phyloP scores from a whole-genome alignment of 495 filamentous ascomycete species.

The Monascus purpureus region DNA sequence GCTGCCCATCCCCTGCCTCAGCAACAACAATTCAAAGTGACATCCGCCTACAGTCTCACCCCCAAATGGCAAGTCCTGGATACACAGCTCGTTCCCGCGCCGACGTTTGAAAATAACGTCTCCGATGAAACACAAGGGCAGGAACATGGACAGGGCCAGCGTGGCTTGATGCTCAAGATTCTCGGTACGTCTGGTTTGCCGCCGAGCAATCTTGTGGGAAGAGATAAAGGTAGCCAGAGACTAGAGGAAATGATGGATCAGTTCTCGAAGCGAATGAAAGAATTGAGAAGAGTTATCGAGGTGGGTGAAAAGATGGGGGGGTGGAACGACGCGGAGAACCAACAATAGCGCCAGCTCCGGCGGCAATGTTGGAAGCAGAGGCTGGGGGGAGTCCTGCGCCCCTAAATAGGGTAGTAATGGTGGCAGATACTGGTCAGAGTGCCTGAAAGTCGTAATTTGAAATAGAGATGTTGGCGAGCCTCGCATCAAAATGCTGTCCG shows the following conservation, averaged over 20 bases:
- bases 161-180: conserved; percentile 53
- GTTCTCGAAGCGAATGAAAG: conserved; percentile 51
- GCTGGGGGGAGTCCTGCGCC: too few relatives aligned
- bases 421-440: too few relatives aligned
- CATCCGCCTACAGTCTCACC: conserved; percentile 34
- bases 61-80: conserved; percentile 39
- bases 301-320: conserved; percentile 6
- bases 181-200: conserved; percentile 36
- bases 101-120: conserved; percentile 42
- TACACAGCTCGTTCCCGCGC: conserved; percentile 37
- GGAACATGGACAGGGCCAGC: conserved; percentile 13
- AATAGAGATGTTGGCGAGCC: too few relatives aligned
- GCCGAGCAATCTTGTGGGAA: conserved; percentile 13
- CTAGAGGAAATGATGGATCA: conserved; percentile 45
- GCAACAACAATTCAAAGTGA: conserved; percentile 22
- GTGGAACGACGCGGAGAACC: too few relatives aligned
- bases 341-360: too few relatives aligned
- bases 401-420: too few relatives aligned
- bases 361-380: too few relatives aligned
- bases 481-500: too few relatives aligned
- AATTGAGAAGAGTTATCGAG: conserved; percentile 32
- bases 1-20: conserved; percentile 1
- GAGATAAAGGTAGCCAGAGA: conserved; percentile 18
- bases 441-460: too few relatives aligned
- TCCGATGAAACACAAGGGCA: conserved; percentile 4